Percentiles rank a stretch among this genome's conserved stretches.
Conservation (phyloP, 2,329 filamentous ascomycete species). For the Daldinia sp. region DNA sequence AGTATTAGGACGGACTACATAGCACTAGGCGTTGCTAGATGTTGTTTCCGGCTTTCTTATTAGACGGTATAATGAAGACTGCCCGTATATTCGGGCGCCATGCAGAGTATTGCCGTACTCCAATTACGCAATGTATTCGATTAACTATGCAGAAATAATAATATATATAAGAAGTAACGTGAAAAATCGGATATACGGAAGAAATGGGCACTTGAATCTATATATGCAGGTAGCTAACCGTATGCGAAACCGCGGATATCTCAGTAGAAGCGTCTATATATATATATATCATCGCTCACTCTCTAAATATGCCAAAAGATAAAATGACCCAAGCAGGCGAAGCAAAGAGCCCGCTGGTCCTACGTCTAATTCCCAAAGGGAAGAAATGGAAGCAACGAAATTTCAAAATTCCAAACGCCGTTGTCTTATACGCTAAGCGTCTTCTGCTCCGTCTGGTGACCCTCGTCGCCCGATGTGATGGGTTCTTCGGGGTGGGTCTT, state of each 20-base stretch:
- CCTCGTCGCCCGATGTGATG: conserved; percentile 26
- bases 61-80: conserved; percentile 5
- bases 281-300: neutral
- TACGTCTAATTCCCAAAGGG: neutral
- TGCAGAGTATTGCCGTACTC: neutral
- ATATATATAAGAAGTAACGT: no score
- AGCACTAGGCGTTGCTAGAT: conserved; percentile 3
- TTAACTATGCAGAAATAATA: neutral
- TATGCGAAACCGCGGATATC: conserved; percentile 15
- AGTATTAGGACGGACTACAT: conserved; percentile 22
- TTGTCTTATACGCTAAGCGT: conserved; percentile 12
- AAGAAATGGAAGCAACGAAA: neutral
- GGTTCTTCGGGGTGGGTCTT: conserved; percentile 22
- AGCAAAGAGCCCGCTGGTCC: neutral
- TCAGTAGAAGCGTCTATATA: neutral
- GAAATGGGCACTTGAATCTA: conserved; percentile 1
- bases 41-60: neutral
- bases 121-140: no score
- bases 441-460: conserved; percentile 18
- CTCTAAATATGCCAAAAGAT: neutral
- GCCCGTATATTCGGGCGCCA: neutral
- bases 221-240: no score
- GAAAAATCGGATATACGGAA: no score
- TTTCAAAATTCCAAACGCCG: neutral
- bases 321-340: neutral